Percentiles rank a stretch among this genome's conserved stretches.
phyloP scores from a whole-genome alignment of 805 yeast species.

The Kuraishia floccosa region DNA sequence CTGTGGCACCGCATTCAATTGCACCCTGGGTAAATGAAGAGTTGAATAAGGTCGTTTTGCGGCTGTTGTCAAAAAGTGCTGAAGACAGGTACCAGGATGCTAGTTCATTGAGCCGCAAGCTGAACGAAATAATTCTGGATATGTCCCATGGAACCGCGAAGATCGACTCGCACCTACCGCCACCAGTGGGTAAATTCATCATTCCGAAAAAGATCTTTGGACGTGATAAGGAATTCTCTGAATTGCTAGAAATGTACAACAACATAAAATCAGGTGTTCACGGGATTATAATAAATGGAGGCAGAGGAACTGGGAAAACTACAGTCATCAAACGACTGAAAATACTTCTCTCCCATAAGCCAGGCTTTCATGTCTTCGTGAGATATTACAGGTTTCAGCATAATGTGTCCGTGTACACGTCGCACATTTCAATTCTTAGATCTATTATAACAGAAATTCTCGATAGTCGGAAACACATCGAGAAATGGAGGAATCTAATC shows the following conservation, averaged over 20 bases:
- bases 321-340: constrained; percentile 26
- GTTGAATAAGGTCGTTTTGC: constrained; percentile 28
- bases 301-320: constrained; percentile 34
- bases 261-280: constrained; percentile 11
- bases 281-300: constrained; percentile 25
- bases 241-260: constrained; percentile 12
- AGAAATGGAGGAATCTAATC: constrained; percentile 28
- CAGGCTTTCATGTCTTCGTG: constrained; percentile 20
- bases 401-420: constrained; percentile 7
- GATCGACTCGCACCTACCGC: constrained; percentile 2
- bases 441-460: constrained; percentile 28
- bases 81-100: constrained; percentile 24
- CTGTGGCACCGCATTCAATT: constrained; percentile 25
- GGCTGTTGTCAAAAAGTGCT: constrained; percentile 27
- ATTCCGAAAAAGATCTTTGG: constrained; percentile 18
- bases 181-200: constrained; percentile 6
- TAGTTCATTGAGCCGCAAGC: constrained; percentile 22
- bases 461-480: constrained; percentile 20
- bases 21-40: constrained; percentile 17
- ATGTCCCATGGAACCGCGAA: constrained; percentile 10
- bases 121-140: constrained; percentile 14
- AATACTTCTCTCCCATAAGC: constrained; percentile 19
- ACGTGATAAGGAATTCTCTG: constrained; percentile 12
- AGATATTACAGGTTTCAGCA: constrained; percentile 13
- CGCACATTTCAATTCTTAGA: constrained; percentile 11